Evolutionary conservation across 2,329 filamentous ascomycete genomes (phyloP), one percentile per base, ranked within the genome.

Genomic region (Fusarium fracticaudum): DNA sequence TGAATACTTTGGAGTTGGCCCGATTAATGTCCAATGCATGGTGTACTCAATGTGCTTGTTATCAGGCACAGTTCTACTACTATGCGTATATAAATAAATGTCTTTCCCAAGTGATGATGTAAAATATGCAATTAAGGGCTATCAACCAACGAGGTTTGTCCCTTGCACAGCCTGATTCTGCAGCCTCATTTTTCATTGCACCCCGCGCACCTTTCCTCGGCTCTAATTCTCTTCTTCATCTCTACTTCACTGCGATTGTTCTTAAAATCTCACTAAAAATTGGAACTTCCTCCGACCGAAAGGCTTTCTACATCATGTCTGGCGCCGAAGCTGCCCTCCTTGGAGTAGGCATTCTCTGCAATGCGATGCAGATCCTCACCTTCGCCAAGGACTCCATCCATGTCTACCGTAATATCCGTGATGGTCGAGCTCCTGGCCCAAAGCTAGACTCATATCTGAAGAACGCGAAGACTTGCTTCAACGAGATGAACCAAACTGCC

Each of bases 101-200:
- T 24, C 14, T 24, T 24, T 6, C 7, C 3, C 0, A 3, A 1
- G 8, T 6, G 6, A 43, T 1, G 0, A 11, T 17, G 9, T 17
- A 43, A 48, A 6, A 50, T 33, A 55, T 55, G 37, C 13, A 55
- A 55, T 29, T 55, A 31, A 31, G 8, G 15, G n/a, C 3, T 31
- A 26, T 41, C 6, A 41, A 6, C 20, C 9, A 40, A 55, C 26
- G 6, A 54, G 1, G 4, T 3, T 47, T 29, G 12, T 29, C 2
- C 3, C 11, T 47, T 47, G 26, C 51, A 33, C 35, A 54, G 35
- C 35, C 51, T 54, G 51, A 54, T n/a, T 54, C 37, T 17, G 35
- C n/a, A 9, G 24, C 35, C 50, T 38, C 9, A 40, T 24, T 7
- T 54, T 40, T 38, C 10, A 6, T 24, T 24, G 20, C 24, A 37